Base-by-base conservation (phyloP, 140 eudicot species). In the Bidens hawaiensis region DNA sequence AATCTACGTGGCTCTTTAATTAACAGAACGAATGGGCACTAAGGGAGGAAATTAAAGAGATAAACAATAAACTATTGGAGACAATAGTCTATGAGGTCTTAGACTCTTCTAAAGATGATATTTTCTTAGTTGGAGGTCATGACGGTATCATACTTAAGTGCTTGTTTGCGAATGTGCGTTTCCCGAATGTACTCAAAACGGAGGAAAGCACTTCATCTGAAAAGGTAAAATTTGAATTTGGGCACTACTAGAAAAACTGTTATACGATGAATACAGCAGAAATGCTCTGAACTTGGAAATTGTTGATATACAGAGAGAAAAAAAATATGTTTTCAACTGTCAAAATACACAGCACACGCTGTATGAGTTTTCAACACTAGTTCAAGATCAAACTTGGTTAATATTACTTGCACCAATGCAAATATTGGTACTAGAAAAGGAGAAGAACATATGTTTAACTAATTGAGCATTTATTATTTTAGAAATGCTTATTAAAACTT, bases 141-240 rank as follows among this genome's bases (percentile, higher is more conserved):
- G 74, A 67, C 25, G 88, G 77, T 41, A 78, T 50, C 31, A 31
- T 21, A 42, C 62, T 78, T 24, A 61, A 48, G 45, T 80, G 84
- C 54, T 45, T 70, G 2, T 84, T 70, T 52, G 60, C 10, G 36
- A 79, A 81, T 65, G 58, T 80, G 28, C 74, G 77, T 54, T 24
- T 62, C 52, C 75, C 67, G 22, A 38, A 63, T 49, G 22, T 46
- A 33, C 50, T 45, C 6, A 62, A 25, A 26, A 53, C 41, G 18
- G 57, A 26, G 16, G 58, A 4, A 14, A 34, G 59, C 36, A 47
- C 66, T 64, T 62, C 76, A 38, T 38, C 81, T 49, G 34, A 21
- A 48, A 76, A 22, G 76, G 89, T 83, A 50, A 38, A 43, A n/a
- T 48, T 17, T 51, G 1, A 8, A 53, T 53, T 53, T 6, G 40